A percentile compares a stretch with the other conserved stretches of the same genome.
phyloP scores from a whole-genome alignment of 768 basidiomycete species.

The Nidularia sp. region DNA sequence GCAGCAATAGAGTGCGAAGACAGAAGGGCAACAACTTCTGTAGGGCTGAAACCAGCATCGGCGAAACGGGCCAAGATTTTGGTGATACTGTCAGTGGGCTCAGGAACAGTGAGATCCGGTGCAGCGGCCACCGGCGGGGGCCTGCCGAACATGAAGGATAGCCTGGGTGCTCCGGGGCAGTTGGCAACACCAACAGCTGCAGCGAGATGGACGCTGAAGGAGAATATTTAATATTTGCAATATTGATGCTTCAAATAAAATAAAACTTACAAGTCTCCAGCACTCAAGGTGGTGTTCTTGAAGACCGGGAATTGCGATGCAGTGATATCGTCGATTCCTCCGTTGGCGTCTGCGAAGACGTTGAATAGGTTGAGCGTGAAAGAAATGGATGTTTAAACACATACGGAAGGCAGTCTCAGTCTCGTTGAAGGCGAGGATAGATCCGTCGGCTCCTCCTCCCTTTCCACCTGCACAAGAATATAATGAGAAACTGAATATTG shows the following conservation, averaged over 20 bases:
- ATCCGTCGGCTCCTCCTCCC: conserved; percentile 23
- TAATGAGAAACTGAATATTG: too few relatives aligned
- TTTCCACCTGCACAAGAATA: too few relatives aligned
- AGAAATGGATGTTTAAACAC: conserved; percentile 1
- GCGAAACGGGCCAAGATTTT: conserved; percentile 17
- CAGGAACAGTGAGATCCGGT: conserved; percentile 16
- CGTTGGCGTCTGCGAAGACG: conserved; percentile 10
- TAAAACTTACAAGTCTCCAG: conserved; percentile 16
- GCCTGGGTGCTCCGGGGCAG: conserved; percentile 29
- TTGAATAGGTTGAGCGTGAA: neutral
- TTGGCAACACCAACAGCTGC: conserved; percentile 23
- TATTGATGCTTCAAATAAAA: neutral
- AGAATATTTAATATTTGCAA: neutral
- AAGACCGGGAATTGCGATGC: conserved; percentile 11
- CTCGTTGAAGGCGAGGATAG: conserved; percentile 20
- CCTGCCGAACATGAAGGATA: conserved; percentile 24
- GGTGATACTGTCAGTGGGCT: conserved; percentile 17
- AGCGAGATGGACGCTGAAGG: conserved; percentile 14
- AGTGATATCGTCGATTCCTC: conserved; percentile 12
- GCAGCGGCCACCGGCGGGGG: conserved; percentile 14
- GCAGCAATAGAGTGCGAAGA: conserved; percentile 20
- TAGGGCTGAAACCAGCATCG: conserved; percentile 18
- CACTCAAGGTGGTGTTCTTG: conserved; percentile 7
- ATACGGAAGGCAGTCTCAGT: conserved; percentile 17
- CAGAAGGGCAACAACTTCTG: conserved; percentile 17